phyloP scores from a whole-genome alignment of 139 green algal genomes.

The Pedinophyceae sp. region DNA sequence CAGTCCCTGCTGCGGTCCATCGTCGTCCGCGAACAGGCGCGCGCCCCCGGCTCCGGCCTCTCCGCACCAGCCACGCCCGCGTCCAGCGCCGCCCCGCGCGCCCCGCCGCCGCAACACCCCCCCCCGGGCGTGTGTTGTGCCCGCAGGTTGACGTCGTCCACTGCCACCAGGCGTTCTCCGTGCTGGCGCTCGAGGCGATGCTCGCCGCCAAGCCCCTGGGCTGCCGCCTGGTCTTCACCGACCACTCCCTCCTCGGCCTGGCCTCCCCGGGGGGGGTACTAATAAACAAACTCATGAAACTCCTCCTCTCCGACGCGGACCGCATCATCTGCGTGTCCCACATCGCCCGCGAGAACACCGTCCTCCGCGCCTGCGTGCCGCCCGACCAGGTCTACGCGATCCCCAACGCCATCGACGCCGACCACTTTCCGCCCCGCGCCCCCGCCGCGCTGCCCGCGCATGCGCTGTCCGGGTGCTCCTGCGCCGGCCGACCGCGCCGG shows the following conservation, averaged over 20 bases:
- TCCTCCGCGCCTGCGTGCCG: slow-evolving; percentile 72
- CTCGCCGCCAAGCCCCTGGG: neutral
- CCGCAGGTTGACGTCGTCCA: neutral
- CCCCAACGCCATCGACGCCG: slow-evolving; percentile 81
- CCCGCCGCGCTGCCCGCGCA: too few species aligned
- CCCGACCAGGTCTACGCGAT: slow-evolving; percentile 79
- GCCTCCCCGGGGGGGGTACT: slow-evolving; percentile 62
- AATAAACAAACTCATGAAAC: slow-evolving; percentile 61
- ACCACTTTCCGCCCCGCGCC: slow-evolving; percentile 45
- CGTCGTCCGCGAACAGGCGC: neutral
- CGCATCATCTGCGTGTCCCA: slow-evolving; percentile 83
- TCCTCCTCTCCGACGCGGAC: slow-evolving; percentile 2
- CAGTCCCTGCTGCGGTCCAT: neutral
- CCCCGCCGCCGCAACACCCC: neutral
- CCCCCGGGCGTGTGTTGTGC: neutral
- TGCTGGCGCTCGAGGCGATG: slow-evolving; percentile 57
- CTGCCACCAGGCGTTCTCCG: slow-evolving; percentile 58
- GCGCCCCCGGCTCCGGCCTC: neutral
- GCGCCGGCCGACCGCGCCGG: neutral
- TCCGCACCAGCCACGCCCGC: neutral
- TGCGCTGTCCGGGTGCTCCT: neutral
- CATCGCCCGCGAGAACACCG: slow-evolving; percentile 92
- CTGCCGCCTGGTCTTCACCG: slow-evolving; percentile 80
- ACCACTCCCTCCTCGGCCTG: slow-evolving; percentile 96
- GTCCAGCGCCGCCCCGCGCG: neutral